Base-by-base conservation (phyloP, 257 asterid genomes). In the Nicotiana noctiflora region DNA sequence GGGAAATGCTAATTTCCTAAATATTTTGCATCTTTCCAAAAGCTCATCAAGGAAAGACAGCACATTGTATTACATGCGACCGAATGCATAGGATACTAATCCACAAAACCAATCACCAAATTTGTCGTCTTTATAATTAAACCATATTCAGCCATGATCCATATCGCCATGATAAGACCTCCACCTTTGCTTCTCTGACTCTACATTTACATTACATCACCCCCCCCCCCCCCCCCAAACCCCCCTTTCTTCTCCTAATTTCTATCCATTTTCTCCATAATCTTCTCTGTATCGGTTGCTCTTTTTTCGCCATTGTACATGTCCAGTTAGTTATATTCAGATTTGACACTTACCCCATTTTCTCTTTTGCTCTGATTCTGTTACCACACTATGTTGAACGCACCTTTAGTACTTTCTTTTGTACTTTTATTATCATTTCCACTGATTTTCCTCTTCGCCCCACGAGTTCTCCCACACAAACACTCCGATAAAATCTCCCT, bases 341-440 rank as follows among this genome's bases (percentile, higher is more conserved):
- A 7, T 56, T 77, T 59, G 2, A 56, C 8, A 0, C 0, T 29
- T 44, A 40, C 0, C 18, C 55, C 18, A 10, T 34, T 37, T 68
- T 18, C 5, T n/a, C 11, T 34, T 67, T 66, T 67, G 76, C 19
- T 37, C n/a, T n/a, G n/a, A n/a, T n/a, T 68, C 19, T 34, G 76
- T 67, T 34, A 29, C 56, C 13, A 62, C 77, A 89, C 86, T 64
- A 91, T 91, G 96, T 84, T 82, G 25, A 87, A 82, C 79, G 76
- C 88, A 61, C 89, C 88, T 21, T 85, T 87, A 46, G 83, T 90
- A 25, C 80, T 89, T 31, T 83, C 88, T 6, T 82, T 90, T 53
- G 68, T 86, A 65, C 86, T 92, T 74, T 21, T 90, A 1, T 86
- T 90, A 3, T 91, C 97, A 0, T 84, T 89, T 14, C 91, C 94